Evolutionary conservation across 768 basidiomycete genomes (phyloP).

Genomic region (Collybiopsis confluens): DNA sequence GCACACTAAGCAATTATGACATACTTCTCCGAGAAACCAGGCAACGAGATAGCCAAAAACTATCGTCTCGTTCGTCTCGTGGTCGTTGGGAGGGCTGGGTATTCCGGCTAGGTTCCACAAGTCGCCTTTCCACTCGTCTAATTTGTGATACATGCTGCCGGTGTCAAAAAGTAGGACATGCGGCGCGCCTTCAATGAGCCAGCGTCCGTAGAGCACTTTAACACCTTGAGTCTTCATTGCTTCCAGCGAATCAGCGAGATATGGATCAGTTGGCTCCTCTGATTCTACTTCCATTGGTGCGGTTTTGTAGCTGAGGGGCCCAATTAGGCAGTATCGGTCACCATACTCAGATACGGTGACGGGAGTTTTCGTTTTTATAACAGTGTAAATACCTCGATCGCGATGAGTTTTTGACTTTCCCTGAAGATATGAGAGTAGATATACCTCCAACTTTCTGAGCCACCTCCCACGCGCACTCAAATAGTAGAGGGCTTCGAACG

Average conservation of each 20-base stretch:
- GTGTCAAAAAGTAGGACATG: conserved; percentile 96
- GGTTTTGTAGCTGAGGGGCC: conserved; percentile 97
- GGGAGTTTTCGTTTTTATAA: conserved; percentile 99
- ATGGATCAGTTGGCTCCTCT: conserved; percentile 80
- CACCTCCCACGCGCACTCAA: conserved; percentile 98
- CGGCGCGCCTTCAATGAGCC: conserved; percentile 97
- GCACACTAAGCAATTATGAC: too few species aligned
- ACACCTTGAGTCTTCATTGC: conserved; percentile 86
- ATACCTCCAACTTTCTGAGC: conserved; percentile 98
- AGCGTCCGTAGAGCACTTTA: conserved; percentile 92
- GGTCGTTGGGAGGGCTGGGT: conserved; percentile 92
- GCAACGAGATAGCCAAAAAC: conserved; percentile 97
- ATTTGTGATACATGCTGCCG: conserved; percentile 74
- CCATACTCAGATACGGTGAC: conserved; percentile 96
- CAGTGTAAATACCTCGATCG: conserved; percentile 96
- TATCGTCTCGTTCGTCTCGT: conserved; percentile 98
- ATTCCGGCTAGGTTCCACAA: conserved; percentile 99
- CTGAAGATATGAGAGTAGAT: too few species aligned
- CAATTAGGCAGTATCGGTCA: conserved; percentile 92
- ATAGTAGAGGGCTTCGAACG: conserved; percentile 76
- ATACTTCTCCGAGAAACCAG: conserved; percentile 98
- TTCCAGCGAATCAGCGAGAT: conserved; percentile 72
- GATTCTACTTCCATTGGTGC: conserved; percentile 99
- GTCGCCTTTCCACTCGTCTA: conserved; percentile 99
- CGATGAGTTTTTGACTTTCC: too few species aligned